Percentiles rank a stretch among this genome's conserved stretches.
Evolutionary conservation across 140 eudicot species (phyloP).

Genomic region (Stevia rebaudiana): DNA sequence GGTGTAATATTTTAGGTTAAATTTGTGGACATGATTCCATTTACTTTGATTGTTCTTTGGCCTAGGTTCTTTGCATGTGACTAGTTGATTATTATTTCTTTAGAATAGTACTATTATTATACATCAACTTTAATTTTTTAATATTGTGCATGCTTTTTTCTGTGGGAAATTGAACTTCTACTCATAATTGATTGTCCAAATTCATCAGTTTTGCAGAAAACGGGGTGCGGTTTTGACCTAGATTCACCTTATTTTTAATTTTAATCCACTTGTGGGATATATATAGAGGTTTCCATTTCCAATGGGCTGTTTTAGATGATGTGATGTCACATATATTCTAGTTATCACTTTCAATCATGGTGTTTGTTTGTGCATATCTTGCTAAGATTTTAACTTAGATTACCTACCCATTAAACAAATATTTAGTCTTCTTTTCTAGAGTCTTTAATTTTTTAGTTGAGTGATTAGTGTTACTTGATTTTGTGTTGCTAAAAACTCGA

Average conservation of each 20-base stretch:
- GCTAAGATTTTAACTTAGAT: slow-evolving; percentile 18
- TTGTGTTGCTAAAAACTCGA: too few species aligned
- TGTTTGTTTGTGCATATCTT: slow-evolving; percentile 12
- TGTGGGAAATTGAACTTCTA: slow-evolving; percentile 29
- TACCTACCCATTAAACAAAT: slow-evolving; percentile 2
- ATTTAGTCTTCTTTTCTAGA: slow-evolving; percentile 2
- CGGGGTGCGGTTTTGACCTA: slow-evolving; percentile 40
- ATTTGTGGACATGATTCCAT: slow-evolving; percentile 16
- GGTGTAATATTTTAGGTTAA: background rate
- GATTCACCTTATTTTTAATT: background rate
- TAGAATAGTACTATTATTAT: slow-evolving; percentile 12
- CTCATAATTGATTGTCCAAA: slow-evolving; percentile 20
- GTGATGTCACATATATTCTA: slow-evolving; percentile 15
- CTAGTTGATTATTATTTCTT: slow-evolving; percentile 16
- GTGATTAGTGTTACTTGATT: too few species aligned
- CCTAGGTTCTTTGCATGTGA: slow-evolving; percentile 29
- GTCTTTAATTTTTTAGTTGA: too few species aligned
- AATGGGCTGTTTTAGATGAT: slow-evolving; percentile 34
- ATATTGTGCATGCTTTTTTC: background rate
- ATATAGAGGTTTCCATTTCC: slow-evolving; percentile 28
- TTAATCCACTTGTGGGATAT: slow-evolving; percentile 15
- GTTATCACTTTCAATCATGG: slow-evolving; percentile 23
- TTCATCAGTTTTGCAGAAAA: slow-evolving; percentile 30
- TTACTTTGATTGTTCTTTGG: slow-evolving; percentile 26
- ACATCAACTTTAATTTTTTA: slow-evolving; percentile 28